Conservation (phyloP, 805 yeast genomes). For the Candida khao-thaluensis region DNA sequence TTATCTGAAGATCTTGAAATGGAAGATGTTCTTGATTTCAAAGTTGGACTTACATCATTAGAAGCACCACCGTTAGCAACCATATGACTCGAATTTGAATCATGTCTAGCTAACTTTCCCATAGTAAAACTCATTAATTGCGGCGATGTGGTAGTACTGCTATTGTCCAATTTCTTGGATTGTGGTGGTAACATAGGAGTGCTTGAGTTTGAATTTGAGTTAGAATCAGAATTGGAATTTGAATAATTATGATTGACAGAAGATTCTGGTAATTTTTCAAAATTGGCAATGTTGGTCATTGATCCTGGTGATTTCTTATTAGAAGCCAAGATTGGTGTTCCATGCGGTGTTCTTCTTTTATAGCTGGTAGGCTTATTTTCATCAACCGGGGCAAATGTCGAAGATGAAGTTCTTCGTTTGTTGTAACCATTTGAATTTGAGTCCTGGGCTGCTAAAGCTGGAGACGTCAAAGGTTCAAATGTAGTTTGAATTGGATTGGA, state of each 20-base stretch:
- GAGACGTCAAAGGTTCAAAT: slow-evolving; percentile 63
- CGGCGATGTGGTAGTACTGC: slow-evolving; percentile 16
- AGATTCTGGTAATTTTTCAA: slow-evolving; percentile 32
- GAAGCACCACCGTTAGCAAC: neutral
- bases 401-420: slow-evolving; percentile 34
- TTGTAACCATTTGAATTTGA: neutral
- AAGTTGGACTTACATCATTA: slow-evolving; percentile 10
- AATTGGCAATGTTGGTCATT: slow-evolving; percentile 8
- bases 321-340: slow-evolving; percentile 35
- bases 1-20: slow-evolving; percentile 18
- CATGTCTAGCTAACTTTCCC: slow-evolving; percentile 43
- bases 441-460: slow-evolving; percentile 54
- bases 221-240: neutral
- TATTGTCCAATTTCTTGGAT: slow-evolving; percentile 24
- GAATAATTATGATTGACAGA: slow-evolving; percentile 8
- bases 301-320: slow-evolving; percentile 11
- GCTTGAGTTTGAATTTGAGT: slow-evolving; percentile 10
- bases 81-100: slow-evolving; percentile 8
- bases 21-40: slow-evolving; percentile 16
- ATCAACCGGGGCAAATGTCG: slow-evolving; percentile 31
- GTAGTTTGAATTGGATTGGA: slow-evolving; percentile 26
- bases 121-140: slow-evolving; percentile 49
- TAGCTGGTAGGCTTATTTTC: slow-evolving; percentile 22
- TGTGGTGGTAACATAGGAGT: slow-evolving; percentile 42
- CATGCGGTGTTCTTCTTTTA: slow-evolving; percentile 45